phyloP scores from a whole-genome alignment of 2,329 filamentous ascomycete genomes.

The Colletotrichum sp. region DNA sequence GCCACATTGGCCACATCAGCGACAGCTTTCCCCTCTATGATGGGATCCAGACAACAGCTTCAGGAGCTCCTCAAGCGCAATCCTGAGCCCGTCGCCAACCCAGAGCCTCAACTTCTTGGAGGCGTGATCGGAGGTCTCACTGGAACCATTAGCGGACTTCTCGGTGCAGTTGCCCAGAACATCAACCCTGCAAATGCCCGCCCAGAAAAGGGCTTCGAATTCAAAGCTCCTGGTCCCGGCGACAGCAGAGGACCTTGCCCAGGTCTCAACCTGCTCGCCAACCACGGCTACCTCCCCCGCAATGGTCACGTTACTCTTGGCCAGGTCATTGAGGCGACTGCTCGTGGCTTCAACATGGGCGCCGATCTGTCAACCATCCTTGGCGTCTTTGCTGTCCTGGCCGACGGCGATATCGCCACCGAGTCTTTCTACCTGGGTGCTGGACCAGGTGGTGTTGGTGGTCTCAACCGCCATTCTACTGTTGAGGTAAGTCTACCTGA shows the following conservation, averaged over 20 bases:
- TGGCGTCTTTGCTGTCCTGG: background rate
- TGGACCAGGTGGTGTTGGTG: slow-evolving; percentile 2
- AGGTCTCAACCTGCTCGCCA: slow-evolving; percentile 48
- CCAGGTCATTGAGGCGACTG: slow-evolving; percentile 8
- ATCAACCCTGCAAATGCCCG: background rate
- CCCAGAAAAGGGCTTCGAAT: slow-evolving; percentile 8
- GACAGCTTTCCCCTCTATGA: slow-evolving; percentile 6
- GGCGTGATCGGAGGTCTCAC: background rate
- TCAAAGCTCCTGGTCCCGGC: background rate
- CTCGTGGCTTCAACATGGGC: slow-evolving; percentile 11
- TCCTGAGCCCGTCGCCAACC: background rate
- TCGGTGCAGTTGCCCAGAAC: slow-evolving; percentile 4
- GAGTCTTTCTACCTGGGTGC: slow-evolving; percentile 10
- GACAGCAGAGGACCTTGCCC: slow-evolving; percentile 37
- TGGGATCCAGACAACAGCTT: background rate
- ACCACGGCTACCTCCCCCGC: slow-evolving; percentile 47
- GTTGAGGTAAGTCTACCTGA: background rate
- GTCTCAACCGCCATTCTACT: slow-evolving; percentile 12
- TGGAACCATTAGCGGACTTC: slow-evolving; percentile 1
- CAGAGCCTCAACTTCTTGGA: background rate
- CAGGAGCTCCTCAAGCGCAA: background rate
- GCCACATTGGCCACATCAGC: background rate
- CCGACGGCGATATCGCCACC: background rate
- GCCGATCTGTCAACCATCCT: background rate
- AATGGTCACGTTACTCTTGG: slow-evolving; percentile 32